Base-by-base conservation (phyloP, 2,329 filamentous ascomycete genomes). In the Fusarium graminum region DNA sequence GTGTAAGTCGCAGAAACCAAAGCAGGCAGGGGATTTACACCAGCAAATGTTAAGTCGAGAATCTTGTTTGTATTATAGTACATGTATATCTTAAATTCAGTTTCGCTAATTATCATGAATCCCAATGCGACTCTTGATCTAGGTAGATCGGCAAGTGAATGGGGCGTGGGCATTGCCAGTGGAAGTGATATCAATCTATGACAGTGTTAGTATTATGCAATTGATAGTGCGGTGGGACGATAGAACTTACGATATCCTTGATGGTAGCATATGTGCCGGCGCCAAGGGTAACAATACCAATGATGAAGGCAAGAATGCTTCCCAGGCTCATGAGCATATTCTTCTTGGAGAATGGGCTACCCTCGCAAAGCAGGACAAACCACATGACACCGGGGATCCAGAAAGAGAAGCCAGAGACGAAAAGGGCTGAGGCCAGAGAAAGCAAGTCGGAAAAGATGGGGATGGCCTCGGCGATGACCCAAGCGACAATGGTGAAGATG, bases 101-200 rank as follows among this genome's bases (percentile, higher is more conserved):
- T 13, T 44, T 61, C 47, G 58, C 58, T 55, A 34, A 30, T 28
- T 25, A 40, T 49, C 34, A 49, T 49, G 10, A 40, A 28, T 42
- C 7, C 17, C 26, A 43, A 1, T 19, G 14, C n/a, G n/a, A n/a
- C 3, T 28, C 17, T 19, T 34, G 17, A 17, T 59, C 22, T 59
- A 49, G 29, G 10, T 43, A 34, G 65, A 67, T 50, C 66, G 46
- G 19, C 66, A 68, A 11, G 66, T 63, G 17, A 69, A 68, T 13
- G 66, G 66, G 11, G 58, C 51, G 80, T 68, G 65, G n/a, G 65
- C 65, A 22, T 43, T 52, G 28, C 65, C 65, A 10, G 34, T 45
- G 9, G 65, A 66, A 10, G 65, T 68, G 25, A 66, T 47, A 26
- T 50, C 44, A 17, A 68, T 68, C 65, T 68, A 2, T 7, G 4